phyloP scores from a whole-genome alignment of 768 basidiomycete species.

The Amanita phalloides region DNA sequence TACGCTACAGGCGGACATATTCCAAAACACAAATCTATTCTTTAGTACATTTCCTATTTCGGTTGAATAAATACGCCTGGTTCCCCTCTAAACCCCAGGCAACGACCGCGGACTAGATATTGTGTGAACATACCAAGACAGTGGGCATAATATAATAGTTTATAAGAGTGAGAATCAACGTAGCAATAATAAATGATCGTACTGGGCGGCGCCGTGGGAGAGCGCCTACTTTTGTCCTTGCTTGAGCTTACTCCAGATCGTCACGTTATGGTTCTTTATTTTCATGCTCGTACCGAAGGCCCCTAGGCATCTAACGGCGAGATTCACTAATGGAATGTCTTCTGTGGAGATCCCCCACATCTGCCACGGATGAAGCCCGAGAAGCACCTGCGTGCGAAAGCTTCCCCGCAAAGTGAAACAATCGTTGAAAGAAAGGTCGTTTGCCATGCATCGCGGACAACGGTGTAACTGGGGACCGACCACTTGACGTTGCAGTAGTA shows the following conservation, averaged over 20 bases:
- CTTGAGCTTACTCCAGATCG: neutral
- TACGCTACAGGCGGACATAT: neutral
- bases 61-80: neutral
- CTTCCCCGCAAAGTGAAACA: conserved; percentile 42
- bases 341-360: conserved; percentile 30
- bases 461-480: conserved; percentile 45
- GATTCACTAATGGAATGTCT: conserved; percentile 37
- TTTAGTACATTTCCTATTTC: neutral
- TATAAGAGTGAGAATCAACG: neutral
- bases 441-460: conserved; percentile 26
- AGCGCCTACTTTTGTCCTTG: neutral
- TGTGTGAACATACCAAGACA: neutral
- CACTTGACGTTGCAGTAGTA: conserved; percentile 48
- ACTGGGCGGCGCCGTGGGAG: neutral
- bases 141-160: neutral
- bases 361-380: conserved; percentile 22
- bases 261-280: neutral
- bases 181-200: neutral
- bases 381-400: conserved; percentile 30
- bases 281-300: neutral
- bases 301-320: neutral
- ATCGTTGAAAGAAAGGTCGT: conserved; percentile 52
- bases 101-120: neutral
- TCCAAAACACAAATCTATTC: neutral
- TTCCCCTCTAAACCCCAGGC: neutral